Evolutionary conservation across 768 basidiomycete species (phyloP), one percentile per base, ranked within the genome.

Genomic region (Rhodotorula paludigena): DNA sequence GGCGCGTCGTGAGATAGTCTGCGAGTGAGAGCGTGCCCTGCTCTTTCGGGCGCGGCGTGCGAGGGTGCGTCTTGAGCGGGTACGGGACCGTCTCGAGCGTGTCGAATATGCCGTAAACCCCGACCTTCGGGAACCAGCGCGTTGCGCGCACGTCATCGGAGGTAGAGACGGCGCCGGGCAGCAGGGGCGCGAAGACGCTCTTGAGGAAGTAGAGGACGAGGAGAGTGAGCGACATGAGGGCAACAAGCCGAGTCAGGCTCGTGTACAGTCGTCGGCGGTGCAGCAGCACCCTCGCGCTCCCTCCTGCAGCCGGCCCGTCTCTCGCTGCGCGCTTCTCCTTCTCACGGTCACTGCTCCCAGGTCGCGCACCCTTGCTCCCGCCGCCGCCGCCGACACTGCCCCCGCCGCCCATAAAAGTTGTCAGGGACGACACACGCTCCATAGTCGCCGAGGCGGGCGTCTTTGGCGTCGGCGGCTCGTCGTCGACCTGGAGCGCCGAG

Each of bases 1-100:
- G 64, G 16, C 64, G 64, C 33, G 64, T 65, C 30, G 41, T 33
- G 64, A 65, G 57, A 52, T 65, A 65, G 25, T 54, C 57, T 16
- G 64, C n/a, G 36, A 65, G 28, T 14, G 57, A 2, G 56, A 58
- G 36, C 25, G 32, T 42, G 38, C 23, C 5, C 18, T 28, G 3
- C 25, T 65, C 42, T 4, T 4, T 5, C 4, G 28, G 2, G 3
- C 42, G 12, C 1, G 64, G 64, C 2, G 57, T 59, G 18, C 64
- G 57, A 3, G 64, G 64, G 35, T 65, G 64, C n/a, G 64, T 54
- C 11, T 8, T 10, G 30, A 28, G 4, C 1, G 57, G 36, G 42
- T 54, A 54, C 8, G 64, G 64, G 3, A 65, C 57, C 20, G 58
- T 65, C 32, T 59, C 64, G 42, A 65, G 52, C 33, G 54, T 39